Evolutionary conservation across 2,329 filamentous ascomycete species (phyloP), one percentile per base, ranked within the genome.

Genomic region (Fusarium nelsonii): DNA sequence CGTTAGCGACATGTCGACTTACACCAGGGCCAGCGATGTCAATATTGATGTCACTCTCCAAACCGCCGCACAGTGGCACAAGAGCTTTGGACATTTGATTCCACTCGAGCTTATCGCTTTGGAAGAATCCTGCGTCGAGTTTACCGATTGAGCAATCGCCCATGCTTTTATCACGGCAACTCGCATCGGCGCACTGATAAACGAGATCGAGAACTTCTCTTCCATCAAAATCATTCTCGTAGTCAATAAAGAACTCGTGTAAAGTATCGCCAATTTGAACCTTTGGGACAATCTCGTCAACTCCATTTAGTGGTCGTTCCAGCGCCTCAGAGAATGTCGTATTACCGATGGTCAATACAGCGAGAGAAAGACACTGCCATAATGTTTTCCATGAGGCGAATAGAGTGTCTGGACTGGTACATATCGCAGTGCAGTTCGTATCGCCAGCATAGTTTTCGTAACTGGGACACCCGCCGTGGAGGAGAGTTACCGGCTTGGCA

Each of bases 1-100:
- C 2, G 1, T 6, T 3, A 14, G 1, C 3, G 5, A 20, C 0
- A 4, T 2, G 2, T 0, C 1, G 3, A 18, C 52, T 58, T 26
- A 68, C 65, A 6, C 63, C 65, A 41, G 63, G 65, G 1, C 65
- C 65, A 36, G 63, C 63, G 9, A 68, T 58, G 20, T 68, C 58
- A 8, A 37, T 44, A 3, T 68, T 67, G 2, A 59, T 33, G 9
- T 65, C 53, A 16, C 39, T 63, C 4, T 67, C 52, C 2, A 67
- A n/a, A 0, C 33, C 52, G 6, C 36, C 4, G 6, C 65, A 68
- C 0, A 67, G 3, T 0, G 20, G 20, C 0, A 15, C 8, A 7
- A 55, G 15, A 2, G 58, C 36, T 6, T 58, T 18, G 9, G 36
- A 32, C 15, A 67, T 26, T 6, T 41, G n/a, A 4, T 55, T 52